Conservation (phyloP, 768 basidiomycete species). For the Thelephora ganbajun region DNA sequence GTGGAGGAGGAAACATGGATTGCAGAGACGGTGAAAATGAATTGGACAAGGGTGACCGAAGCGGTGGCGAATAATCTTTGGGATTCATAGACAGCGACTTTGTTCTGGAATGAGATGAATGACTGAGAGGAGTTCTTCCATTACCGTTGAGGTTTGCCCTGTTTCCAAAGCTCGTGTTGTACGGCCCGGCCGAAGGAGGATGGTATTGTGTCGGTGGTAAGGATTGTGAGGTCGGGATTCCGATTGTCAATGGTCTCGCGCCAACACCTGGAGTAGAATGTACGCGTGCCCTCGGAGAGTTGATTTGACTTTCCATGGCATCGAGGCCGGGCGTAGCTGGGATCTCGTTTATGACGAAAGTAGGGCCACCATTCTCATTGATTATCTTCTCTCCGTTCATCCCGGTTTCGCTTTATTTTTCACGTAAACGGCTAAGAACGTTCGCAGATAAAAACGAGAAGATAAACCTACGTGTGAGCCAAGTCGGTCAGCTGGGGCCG, state of each 20-base stretch:
- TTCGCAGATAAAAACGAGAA: no score
- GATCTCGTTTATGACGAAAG: background rate
- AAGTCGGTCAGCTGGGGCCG: no score
- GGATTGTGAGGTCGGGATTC: background rate
- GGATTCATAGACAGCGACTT: background rate
- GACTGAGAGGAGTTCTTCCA: background rate
- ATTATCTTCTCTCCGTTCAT: no score
- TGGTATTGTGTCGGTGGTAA: background rate
- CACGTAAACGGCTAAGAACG: no score
- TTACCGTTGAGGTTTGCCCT: background rate
- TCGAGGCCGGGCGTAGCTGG: background rate
- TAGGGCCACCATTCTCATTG: background rate
- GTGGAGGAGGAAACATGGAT: background rate
- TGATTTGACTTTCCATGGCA: background rate
- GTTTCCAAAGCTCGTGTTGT: slow-evolving; percentile 14
- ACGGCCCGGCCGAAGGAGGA: slow-evolving; percentile 17
- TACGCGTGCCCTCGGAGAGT: background rate
- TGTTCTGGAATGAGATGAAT: background rate
- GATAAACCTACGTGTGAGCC: no score
- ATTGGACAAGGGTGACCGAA: background rate
- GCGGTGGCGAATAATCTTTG: background rate
- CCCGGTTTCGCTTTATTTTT: no score
- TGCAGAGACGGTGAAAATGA: background rate
- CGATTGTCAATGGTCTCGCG: background rate
- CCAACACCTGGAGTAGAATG: background rate